A percentile compares a stretch with the other conserved stretches of the same genome.
These are phyloP conservation scores for Polygonum maritimum DNA, from an alignment of 148 eudicot genomes.

Conservation along the genomic window DNA sequence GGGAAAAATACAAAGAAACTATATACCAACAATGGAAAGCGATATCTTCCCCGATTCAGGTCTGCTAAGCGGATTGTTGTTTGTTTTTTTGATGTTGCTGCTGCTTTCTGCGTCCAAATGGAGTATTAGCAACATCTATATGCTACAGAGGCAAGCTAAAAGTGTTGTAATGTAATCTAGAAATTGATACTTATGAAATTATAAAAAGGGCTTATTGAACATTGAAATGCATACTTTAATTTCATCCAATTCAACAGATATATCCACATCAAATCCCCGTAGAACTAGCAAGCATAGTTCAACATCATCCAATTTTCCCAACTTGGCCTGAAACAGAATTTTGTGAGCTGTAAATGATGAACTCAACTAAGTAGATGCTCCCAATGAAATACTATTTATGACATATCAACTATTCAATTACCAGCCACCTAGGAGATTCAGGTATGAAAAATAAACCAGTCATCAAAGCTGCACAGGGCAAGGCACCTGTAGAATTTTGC, in stretches of 20 bases:
- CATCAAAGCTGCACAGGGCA: slow-evolving; percentile 72
- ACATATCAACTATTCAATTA: slow-evolving; percentile 13
- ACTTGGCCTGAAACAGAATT: slow-evolving; percentile 49
- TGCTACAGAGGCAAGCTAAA: not conserved
- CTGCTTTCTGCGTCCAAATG: slow-evolving; percentile 47
- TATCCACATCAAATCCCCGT: slow-evolving; percentile 62
- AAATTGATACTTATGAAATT: not conserved
- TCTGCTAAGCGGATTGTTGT: slow-evolving; percentile 52
- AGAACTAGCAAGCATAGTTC: slow-evolving; percentile 84
- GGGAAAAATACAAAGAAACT: slow-evolving; percentile 10
- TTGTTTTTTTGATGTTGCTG: slow-evolving; percentile 53
- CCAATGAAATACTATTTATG: not conserved
- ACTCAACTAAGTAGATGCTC: not conserved
- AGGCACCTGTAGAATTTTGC: slow-evolving; percentile 40
- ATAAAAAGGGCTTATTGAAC: not conserved
- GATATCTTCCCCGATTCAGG: slow-evolving; percentile 55
- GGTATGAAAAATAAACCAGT: slow-evolving; percentile 93
- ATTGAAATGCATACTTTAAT: slow-evolving; percentile 33
- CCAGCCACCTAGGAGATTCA: slow-evolving; percentile 99
- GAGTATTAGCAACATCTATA: not conserved
- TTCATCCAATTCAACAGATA: slow-evolving; percentile 39
- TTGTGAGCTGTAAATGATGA: not conserved
- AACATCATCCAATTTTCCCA: slow-evolving; percentile 82
- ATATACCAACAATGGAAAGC: slow-evolving; percentile 87
- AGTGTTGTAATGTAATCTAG: not conserved